Evolutionary conservation across 371 early-diverging fungal species (phyloP), one percentile per base, ranked within the genome.

Genomic region (Mucor plumbeus): DNA sequence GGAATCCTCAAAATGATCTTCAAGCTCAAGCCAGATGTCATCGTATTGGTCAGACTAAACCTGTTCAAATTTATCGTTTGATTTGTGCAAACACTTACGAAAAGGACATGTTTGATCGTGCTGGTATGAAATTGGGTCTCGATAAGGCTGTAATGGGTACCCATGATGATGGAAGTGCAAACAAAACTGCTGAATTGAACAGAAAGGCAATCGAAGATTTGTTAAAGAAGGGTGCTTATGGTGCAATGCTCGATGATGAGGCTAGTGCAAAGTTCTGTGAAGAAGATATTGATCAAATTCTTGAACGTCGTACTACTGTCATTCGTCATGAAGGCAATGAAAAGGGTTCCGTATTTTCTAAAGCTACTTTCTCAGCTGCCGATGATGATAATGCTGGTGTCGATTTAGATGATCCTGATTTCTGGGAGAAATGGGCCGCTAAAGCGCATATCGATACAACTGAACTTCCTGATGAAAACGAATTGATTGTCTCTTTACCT

Each of bases 361-460:
- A 96, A 73, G 97, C 98, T 0, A 90, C 94, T 1, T 98, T 98
- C 67, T 88, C 91, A n/a, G 83, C 92, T 21, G 83, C 85, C 53
- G 80, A 80, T 64, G 75, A 84, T 6, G 80, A 74, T 48, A 84
- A 85, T 58, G 59, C 69, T 7, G 78, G 73, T 40, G 89, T 95
- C 0, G 97, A 96, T 60, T 82, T 99, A 5, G 93, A 99, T 64
- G 99, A 99, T 78, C 98, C 99, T 4, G 88, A 95, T 65, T 99
- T 99, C 78, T 99, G 99, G 99, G 96, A 97, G 70, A 97, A 97
- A 77, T 92, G 96, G 82, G 95, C 97, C 0, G 84, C 90, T 41
- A 88, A 89, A 60, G 94, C 94, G 38, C 83, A 92, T 38, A 82
- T 95, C 36, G 86, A 92, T 47, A 63, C 63, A 7, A 85, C 81